Evolutionary conservation across 257 asterid species (phyloP).

Genomic region (Pogostemon cablin): DNA sequence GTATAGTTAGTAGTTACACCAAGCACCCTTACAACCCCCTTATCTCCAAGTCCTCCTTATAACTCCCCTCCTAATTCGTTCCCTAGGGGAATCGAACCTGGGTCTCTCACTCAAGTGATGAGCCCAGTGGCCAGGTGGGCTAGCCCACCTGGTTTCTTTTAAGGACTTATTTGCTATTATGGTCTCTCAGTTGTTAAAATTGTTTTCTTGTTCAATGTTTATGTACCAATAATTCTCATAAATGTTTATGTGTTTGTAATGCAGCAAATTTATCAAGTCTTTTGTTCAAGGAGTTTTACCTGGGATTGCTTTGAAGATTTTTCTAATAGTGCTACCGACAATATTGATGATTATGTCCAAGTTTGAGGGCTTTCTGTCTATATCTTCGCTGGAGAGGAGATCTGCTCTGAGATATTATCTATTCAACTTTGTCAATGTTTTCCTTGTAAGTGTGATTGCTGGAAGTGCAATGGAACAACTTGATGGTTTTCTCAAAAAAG

Average conservation of each 20-base stretch:
- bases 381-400: slow-evolving; percentile 85
- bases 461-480: slow-evolving; percentile 86
- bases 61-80: no score
- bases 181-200: slow-evolving; percentile 1
- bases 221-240: slow-evolving; percentile 1
- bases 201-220: slow-evolving; percentile 10
- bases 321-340: slow-evolving; percentile 78
- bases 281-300: slow-evolving; percentile 89
- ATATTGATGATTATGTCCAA: slow-evolving; percentile 88
- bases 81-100: no score
- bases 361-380: slow-evolving; percentile 75
- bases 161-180: not conserved
- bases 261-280: slow-evolving; percentile 76
- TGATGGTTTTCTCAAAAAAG: slow-evolving; percentile 50
- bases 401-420: slow-evolving; percentile 80
- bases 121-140: no score
- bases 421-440: slow-evolving; percentile 82
- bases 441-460: slow-evolving; percentile 86
- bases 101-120: no score
- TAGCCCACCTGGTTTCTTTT: not conserved
- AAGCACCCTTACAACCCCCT: no score
- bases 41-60: no score
- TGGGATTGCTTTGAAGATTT: slow-evolving; percentile 85
- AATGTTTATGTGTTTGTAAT: slow-evolving; percentile 27
- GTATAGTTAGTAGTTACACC: no score